Base-by-base conservation (phyloP, 2,329 filamentous ascomycete genomes). In the Ustilaginoidea virens region DNA sequence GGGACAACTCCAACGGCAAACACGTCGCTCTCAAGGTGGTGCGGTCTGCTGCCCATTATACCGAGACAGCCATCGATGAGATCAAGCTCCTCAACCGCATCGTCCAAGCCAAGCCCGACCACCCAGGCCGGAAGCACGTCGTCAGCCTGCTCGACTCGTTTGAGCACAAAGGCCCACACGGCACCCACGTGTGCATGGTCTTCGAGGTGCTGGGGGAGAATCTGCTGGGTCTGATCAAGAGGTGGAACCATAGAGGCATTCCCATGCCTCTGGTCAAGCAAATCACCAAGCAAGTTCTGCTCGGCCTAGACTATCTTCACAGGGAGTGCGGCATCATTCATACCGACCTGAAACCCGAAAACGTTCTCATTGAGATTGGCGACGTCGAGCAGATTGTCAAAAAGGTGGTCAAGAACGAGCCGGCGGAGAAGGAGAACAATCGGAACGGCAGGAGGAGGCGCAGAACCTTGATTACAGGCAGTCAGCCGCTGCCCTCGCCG, bases 371-470 rank as follows among this genome's bases (percentile, higher is more conserved):
- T 50, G 90, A 98, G 58, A 96, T 98, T 47, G 90, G 90, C 40
- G 90, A 98, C 44, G 90, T 98, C 28, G 90, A 98, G 61, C 83
- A 96, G 55, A 96, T 96, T 37, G 90, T 98, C 33, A 87, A 93
- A 57, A 85, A 81, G 35, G 87, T 92, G 38, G 87, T 98, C 31
- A 87, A 93, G 55, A 81, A 75, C 36, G 80, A 90, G 28, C 46
- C 58, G 31, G 48, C 45, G 32, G 77, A 80, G 36, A 90, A 90
- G 53, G 83, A 92, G 49, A 85, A 86, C 50, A 85, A 92, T 48
- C 71, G 86, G 40, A 96, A 94, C 53, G 87, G 90, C 29, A 72
- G 90, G 36, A 70, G 90, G 53, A 73, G 90, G 53, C 70, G 90
- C 52, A 70, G 90, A 46, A 98, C 90, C 2, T 69, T 98, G 35